A percentile compares a stretch with the other conserved stretches of the same genome.
These are phyloP conservation scores for Hysterangium stoloniferum DNA, from an alignment of 768 basidiomycete genomes.

Conservation along the genomic window DNA sequence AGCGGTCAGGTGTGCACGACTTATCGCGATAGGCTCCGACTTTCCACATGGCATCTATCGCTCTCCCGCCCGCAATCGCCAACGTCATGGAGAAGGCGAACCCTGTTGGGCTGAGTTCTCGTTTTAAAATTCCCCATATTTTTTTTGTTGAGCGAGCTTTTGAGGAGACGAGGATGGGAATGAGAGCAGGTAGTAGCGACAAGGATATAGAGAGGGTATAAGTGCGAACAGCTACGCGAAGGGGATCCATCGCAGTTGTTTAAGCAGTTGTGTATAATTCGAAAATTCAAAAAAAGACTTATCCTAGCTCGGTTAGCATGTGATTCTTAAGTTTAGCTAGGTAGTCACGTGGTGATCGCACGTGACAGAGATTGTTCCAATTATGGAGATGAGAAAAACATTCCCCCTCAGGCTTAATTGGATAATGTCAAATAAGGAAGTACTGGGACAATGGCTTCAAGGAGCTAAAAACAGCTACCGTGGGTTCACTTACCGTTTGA, in stretches of 20 bases:
- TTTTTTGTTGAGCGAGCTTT: constrained; percentile 16
- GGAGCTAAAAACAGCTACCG: no score
- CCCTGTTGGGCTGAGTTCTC: constrained; percentile 53
- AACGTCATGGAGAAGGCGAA: constrained; percentile 65
- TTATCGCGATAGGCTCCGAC: neutral
- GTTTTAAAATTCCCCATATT: constrained; percentile 36
- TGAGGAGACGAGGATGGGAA: constrained; percentile 41
- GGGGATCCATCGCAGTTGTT: neutral
- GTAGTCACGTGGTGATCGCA: no score
- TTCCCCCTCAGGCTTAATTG: no score
- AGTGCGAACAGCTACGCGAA: constrained; percentile 47
- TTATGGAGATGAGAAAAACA: no score
- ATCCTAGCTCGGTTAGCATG: no score
- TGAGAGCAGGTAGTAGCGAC: constrained; percentile 55
- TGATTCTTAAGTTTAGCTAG: no score
- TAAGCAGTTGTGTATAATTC: no score
- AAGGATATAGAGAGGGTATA: constrained; percentile 60
- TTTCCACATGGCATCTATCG: constrained; percentile 40
- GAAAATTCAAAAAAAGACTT: no score
- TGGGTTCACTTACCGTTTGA: no score
- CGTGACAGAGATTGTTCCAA: no score
- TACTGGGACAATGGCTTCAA: no score
- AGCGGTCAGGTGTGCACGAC: neutral
- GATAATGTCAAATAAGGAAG: no score
- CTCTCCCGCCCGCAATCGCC: constrained; percentile 56